Evolutionary conservation across 2,329 filamentous ascomycete genomes (phyloP).

Genomic region (Aureobasidium sp.): DNA sequence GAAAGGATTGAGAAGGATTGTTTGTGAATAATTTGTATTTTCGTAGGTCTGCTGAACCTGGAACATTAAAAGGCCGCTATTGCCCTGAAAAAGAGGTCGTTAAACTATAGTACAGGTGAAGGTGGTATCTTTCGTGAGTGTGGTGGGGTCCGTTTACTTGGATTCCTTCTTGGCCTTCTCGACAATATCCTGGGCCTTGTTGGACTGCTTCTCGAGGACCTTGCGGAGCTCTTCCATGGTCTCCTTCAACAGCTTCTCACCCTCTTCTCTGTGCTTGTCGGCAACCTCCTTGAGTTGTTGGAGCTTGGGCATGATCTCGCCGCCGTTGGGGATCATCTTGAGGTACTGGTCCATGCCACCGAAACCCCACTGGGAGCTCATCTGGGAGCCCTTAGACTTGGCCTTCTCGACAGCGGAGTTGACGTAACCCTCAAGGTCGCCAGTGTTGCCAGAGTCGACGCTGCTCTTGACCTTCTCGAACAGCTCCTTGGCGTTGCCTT

Average conservation of each 20-base stretch:
- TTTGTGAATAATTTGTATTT: not conserved
- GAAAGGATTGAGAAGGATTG: not conserved
- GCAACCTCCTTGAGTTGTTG: conserved; percentile 56
- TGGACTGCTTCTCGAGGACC: conserved; percentile 52
- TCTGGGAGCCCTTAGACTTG: conserved; percentile 39
- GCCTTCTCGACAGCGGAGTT: conserved; percentile 50
- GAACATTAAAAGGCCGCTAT: conserved; percentile 3
- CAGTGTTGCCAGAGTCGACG: conserved; percentile 51
- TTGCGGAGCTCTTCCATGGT: conserved; percentile 58
- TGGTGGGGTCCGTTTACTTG: conserved; percentile 23
- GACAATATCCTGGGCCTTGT: conserved; percentile 50
- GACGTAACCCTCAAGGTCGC: conserved; percentile 53
- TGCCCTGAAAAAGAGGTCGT: conserved; percentile 4
- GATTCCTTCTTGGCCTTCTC: conserved; percentile 44
- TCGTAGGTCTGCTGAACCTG: not conserved
- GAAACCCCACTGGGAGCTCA: not conserved
- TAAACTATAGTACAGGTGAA: conserved; percentile 10
- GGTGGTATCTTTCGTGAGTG: not conserved
- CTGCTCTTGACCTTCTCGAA: conserved; percentile 55
- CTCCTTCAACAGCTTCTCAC: conserved; percentile 59
- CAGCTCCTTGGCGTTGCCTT: conserved; percentile 55
- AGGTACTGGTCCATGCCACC: conserved; percentile 52
- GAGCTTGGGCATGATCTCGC: conserved; percentile 57
- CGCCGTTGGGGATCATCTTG: conserved; percentile 55
- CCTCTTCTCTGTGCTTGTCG: conserved; percentile 59